Conservation (phyloP, 2,329 filamentous ascomycete species). For the Xylaria sp. region DNA sequence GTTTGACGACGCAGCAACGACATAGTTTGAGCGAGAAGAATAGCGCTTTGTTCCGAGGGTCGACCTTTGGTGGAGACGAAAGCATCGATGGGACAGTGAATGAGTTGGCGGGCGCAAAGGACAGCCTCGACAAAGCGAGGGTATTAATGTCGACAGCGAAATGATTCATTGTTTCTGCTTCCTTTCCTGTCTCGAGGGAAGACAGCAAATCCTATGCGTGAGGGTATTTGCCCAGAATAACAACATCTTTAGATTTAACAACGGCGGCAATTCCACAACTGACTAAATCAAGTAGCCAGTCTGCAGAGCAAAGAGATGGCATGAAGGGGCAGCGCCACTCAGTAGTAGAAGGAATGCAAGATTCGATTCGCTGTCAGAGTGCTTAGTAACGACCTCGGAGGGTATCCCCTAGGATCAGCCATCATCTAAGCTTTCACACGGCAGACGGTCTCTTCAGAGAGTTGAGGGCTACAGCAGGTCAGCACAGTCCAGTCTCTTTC, state of each 20-base stretch:
- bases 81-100: slow-evolving; percentile 29
- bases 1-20: background rate
- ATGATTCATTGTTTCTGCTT: slow-evolving; percentile 18
- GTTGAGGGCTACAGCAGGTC: background rate
- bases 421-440: background rate
- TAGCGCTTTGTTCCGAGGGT: slow-evolving; percentile 27
- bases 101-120: slow-evolving; percentile 20
- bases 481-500: background rate
- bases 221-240: background rate
- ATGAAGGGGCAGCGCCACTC: too few relatives aligned
- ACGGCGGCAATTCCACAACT: too few relatives aligned
- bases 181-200: background rate
- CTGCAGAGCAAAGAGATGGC: too few relatives aligned
- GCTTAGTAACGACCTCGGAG: background rate
- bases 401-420: background rate
- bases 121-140: slow-evolving; percentile 29
- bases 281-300: background rate
- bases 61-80: slow-evolving; percentile 27
- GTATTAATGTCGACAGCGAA: slow-evolving; percentile 2
- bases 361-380: background rate
- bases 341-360: too few relatives aligned
- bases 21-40: background rate
- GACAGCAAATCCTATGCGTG: background rate
- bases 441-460: background rate
- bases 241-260: background rate